Conservation (phyloP, 495 filamentous ascomycete genomes). For the Neurospora tetrasperma region DNA sequence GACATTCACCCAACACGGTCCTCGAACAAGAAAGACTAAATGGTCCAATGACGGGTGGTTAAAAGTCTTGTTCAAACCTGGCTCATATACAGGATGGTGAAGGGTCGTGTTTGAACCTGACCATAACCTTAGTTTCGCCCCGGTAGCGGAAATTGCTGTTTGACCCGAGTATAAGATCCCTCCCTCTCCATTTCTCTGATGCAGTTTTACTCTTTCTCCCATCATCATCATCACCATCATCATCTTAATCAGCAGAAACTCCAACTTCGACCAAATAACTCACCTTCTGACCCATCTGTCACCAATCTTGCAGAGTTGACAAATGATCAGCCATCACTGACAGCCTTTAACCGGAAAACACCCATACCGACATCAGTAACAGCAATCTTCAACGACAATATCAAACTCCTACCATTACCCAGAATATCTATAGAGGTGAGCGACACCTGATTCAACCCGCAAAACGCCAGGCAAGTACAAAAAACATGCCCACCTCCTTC, state of each 20-base stretch:
- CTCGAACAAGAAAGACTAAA: neutral
- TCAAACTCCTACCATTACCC: neutral
- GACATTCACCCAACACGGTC: neutral
- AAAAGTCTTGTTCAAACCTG: neutral
- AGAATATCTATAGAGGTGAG: neutral
- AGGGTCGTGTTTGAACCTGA: neutral
- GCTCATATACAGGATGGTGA: neutral
- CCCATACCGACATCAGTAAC: neutral
- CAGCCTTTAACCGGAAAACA: neutral
- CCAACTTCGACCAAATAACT: neutral
- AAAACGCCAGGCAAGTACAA: neutral
- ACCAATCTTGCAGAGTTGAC: neutral
- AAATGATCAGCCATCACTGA: neutral
- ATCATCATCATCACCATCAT: neutral
- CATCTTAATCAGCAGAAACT: neutral
- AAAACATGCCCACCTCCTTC: neutral
- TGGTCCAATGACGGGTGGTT: neutral
- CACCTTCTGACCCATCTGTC: neutral
- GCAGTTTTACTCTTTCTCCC: neutral
- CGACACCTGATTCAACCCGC: neutral
- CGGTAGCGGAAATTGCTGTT: too few relatives aligned
- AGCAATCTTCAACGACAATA: neutral
- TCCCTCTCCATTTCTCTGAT: neutral
- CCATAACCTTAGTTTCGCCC: neutral
- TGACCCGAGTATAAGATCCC: too few relatives aligned